phyloP scores from a whole-genome alignment of 2,329 filamentous ascomycete species.

The Chaetomium sp. region DNA sequence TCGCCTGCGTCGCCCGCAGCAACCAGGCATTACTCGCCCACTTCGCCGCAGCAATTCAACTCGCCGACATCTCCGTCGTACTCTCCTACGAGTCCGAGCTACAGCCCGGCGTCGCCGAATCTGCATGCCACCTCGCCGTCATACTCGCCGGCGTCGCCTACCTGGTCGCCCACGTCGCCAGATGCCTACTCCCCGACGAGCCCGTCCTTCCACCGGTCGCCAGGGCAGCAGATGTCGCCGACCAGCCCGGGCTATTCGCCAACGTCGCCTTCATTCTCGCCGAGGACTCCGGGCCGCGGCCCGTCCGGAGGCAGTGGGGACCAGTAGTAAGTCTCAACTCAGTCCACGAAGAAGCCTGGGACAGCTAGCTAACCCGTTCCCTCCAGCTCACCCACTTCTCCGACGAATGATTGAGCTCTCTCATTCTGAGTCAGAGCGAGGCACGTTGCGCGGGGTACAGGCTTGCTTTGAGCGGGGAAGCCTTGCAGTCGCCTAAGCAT shows the following conservation, averaged over 20 bases:
- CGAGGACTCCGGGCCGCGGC: conserved; percentile 48
- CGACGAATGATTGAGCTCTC: conserved; percentile 40
- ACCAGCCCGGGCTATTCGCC: conserved; percentile 75
- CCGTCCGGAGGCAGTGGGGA: conserved; percentile 42
- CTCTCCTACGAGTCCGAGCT: conserved; percentile 70
- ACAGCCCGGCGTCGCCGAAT: conserved; percentile 69
- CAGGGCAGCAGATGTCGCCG: conserved; percentile 59
- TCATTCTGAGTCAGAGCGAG: background rate
- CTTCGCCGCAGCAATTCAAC: conserved; percentile 72
- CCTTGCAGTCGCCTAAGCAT: background rate
- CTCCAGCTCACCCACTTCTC: conserved; percentile 44
- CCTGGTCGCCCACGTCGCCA: conserved; percentile 75
- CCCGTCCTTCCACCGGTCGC: conserved; percentile 59
- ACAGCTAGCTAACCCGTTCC: conserved; percentile 21
- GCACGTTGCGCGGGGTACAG: conserved; percentile 30
- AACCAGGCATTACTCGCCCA: conserved; percentile 63
- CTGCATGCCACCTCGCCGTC: conserved; percentile 58
- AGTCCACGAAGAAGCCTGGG: too few relatives aligned
- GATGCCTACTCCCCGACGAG: conserved; percentile 65
- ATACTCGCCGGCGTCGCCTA: conserved; percentile 72
- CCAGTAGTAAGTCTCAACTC: conserved; percentile 43
- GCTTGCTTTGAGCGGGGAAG: conserved; percentile 19
- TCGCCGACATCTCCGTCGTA: conserved; percentile 76
- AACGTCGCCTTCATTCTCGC: conserved; percentile 54
- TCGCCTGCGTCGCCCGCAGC: conserved; percentile 63